Conservation (phyloP, 345 rosid genomes). For the Arabidopsis suecica region DNA sequence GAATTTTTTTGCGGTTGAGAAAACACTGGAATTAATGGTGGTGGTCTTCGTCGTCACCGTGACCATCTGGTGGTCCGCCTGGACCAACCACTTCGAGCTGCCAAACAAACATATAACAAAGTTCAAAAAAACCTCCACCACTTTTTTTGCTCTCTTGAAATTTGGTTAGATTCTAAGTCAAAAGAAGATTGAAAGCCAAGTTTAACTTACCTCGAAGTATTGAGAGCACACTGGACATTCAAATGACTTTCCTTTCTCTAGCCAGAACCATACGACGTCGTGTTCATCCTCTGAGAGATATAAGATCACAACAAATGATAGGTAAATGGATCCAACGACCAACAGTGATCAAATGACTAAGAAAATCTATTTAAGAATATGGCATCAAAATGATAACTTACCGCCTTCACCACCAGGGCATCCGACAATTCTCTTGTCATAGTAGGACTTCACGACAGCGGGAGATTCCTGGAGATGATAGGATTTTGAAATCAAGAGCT, state of each 20-base stretch:
- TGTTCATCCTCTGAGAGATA: slow-evolving; percentile 75
- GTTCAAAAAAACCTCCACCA: slow-evolving; percentile 1
- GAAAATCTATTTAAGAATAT: not conserved
- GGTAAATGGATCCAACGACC: not conserved
- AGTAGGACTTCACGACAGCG: slow-evolving; percentile 72
- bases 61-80: slow-evolving; percentile 82
- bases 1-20: not conserved
- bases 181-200: not conserved
- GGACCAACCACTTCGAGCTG: slow-evolving; percentile 87
- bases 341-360: not conserved
- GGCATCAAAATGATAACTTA: slow-evolving; percentile 37
- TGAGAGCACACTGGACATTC: slow-evolving; percentile 88
- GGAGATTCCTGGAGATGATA: slow-evolving; percentile 64
- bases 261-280: slow-evolving; percentile 95
- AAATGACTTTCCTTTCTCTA: slow-evolving; percentile 78
- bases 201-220: slow-evolving; percentile 59
- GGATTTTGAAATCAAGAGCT: slow-evolving; percentile 19
- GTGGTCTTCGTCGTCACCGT: slow-evolving; percentile 50
- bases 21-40: slow-evolving; percentile 28
- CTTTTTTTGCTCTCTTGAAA: not conserved
- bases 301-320: not conserved
- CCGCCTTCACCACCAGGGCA: slow-evolving; percentile 93
- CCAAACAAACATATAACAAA: not conserved
- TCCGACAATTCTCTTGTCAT: slow-evolving; percentile 84
- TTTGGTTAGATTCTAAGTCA: not conserved